Percentiles rank a stretch among this genome's conserved stretches.
These are phyloP conservation scores for Leccinum rimulosum DNA, from an alignment of 768 basidiomycete species.

Conservation along the genomic window DNA sequence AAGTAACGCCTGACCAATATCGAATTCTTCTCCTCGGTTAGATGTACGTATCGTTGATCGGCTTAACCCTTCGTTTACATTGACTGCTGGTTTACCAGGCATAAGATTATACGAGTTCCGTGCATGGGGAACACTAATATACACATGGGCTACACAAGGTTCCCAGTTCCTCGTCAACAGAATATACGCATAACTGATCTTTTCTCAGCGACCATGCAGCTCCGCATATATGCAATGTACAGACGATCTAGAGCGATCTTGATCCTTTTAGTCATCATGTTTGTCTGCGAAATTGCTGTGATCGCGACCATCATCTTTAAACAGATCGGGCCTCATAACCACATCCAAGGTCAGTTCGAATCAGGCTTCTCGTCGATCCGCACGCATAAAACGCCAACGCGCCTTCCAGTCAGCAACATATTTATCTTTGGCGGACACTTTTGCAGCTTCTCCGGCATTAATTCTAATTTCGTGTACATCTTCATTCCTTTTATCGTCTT, in stretches of 20 bases:
- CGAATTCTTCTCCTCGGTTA: neutral
- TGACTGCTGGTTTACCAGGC: constrained; percentile 14
- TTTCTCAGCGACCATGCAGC: constrained; percentile 29
- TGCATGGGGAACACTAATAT: constrained; percentile 32
- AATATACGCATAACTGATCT: neutral
- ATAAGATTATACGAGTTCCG: constrained; percentile 30
- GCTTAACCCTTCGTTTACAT: neutral
- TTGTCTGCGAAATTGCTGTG: constrained; percentile 24
- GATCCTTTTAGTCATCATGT: constrained; percentile 14
- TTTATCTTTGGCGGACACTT: constrained; percentile 4
- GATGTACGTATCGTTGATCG: constrained; percentile 17
- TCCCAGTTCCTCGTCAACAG: neutral
- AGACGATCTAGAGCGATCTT: constrained; percentile 22
- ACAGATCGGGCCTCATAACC: constrained; percentile 25
- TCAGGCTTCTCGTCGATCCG: neutral
- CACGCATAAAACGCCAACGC: neutral
- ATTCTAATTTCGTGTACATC: constrained; percentile 21
- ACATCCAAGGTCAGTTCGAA: constrained; percentile 18
- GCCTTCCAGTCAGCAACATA: constrained; percentile 7
- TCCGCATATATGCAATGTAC: constrained; percentile 35
- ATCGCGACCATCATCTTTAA: constrained; percentile 27
- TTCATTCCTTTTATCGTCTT: constrained; percentile 32
- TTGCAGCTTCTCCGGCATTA: constrained; percentile 26
- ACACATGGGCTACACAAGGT: constrained; percentile 34
- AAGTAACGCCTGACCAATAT: neutral